Conservation (phyloP, 2,329 filamentous ascomycete species). For the Seiridium unicorne region DNA sequence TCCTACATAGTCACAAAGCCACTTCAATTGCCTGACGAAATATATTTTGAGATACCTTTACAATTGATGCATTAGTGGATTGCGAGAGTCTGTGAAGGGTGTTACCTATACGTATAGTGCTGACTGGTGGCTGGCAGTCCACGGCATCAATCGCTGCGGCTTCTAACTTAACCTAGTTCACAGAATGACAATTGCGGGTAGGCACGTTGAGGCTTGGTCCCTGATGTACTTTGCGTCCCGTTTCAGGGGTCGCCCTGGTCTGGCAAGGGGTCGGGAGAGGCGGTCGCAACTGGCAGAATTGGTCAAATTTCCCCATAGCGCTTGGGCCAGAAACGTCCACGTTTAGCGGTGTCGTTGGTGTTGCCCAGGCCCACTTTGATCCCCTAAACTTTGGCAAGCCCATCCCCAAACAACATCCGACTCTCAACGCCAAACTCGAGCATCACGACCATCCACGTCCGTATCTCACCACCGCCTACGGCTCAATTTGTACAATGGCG, state of each 20-base stretch:
- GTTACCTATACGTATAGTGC: no score
- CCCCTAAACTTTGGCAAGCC: conserved; percentile 8
- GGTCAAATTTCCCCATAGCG: conserved; percentile 3
- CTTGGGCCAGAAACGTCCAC: background rate
- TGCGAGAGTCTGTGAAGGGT: no score
- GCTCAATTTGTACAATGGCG: conserved; percentile 2
- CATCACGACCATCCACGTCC: conserved; percentile 3
- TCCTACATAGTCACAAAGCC: no score
- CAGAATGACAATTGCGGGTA: no score
- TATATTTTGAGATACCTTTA: no score
- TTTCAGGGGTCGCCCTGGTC: conserved; percentile 1
- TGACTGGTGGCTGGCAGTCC: no score
- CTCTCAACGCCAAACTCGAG: background rate
- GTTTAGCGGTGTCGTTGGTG: background rate
- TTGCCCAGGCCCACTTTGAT: background rate
- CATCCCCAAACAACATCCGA: conserved; percentile 4
- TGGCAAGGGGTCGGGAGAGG: background rate
- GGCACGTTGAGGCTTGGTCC: no score
- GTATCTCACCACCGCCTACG: background rate
- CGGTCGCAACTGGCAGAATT: background rate
- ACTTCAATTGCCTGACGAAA: no score
- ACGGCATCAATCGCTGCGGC: no score
- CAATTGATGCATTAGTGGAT: no score
- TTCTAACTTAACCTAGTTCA: no score
- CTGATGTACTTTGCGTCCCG: background rate